These are phyloP conservation scores for Catenaria anguillulae DNA, from an alignment of 371 early-diverging fungal species.

Conservation along the genomic window DNA sequence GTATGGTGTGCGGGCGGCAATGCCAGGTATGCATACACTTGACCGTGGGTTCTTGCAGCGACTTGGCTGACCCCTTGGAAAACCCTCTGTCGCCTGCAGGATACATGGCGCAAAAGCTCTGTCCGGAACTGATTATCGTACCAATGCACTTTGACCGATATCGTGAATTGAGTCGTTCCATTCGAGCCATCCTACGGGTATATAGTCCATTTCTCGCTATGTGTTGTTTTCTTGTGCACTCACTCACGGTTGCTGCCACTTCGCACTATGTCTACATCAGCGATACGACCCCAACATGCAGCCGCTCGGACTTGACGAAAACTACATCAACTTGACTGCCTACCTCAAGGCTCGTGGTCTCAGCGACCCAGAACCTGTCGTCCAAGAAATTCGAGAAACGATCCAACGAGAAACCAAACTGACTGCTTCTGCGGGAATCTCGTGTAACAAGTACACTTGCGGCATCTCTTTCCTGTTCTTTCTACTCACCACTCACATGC, in stretches of 20 bases:
- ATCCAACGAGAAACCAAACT: neutral
- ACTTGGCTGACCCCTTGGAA: no score
- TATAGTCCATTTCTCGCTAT: neutral
- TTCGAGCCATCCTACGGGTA: no score
- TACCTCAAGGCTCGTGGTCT: neutral
- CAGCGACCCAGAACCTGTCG: conserved; percentile 3
- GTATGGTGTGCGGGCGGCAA: conserved; percentile 9
- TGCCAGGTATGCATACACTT: no score
- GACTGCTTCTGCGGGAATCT: conserved; percentile 8
- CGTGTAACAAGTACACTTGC: conserved; percentile 27
- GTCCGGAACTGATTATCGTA: conserved; percentile 7
- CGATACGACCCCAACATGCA: conserved; percentile 2
- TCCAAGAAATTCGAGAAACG: neutral
- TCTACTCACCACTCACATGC: neutral
- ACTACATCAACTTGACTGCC: neutral
- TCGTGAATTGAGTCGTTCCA: neutral
- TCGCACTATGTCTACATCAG: no score
- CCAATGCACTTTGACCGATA: conserved; percentile 7
- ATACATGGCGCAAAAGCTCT: conserved; percentile 5
- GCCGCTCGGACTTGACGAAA: conserved; percentile 5
- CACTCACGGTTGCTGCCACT: no score
- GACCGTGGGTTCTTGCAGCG: neutral
- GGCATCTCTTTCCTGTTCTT: neutral
- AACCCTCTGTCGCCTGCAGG: no score
- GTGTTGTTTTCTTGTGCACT: neutral